Evolutionary conservation across 2,329 filamentous ascomycete species (phyloP), one percentile per base, ranked within the genome.

Genomic region (Penicillium digitatum): DNA sequence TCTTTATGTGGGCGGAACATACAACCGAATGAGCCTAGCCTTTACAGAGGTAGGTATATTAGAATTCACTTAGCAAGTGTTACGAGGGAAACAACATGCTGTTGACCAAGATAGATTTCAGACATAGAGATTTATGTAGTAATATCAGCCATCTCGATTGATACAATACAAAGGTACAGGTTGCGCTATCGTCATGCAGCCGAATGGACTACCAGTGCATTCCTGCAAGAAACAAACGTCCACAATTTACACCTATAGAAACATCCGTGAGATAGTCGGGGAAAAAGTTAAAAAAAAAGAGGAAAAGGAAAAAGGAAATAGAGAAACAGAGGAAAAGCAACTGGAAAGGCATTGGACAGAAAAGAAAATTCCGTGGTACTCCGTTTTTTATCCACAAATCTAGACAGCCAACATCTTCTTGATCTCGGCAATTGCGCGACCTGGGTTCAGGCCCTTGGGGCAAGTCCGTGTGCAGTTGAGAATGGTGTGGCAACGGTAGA

Each of bases 401-500:
- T 69, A 69, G 44, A 67, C 55, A 54, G 92, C 85, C 89, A 97
- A 88, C 79, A 87, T 84, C 88, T 96, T 96, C 89, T 97, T 97
- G 76, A 96, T 96, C 82, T 96, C 89, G 50, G 92, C 92, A 79
- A 99, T 95, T 18, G 94, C 94, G 73, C 90, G 82, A 62, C 90
- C 94, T 20, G 94, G 94, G 82, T 99, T 99, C 67, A 99, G 78
- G 43, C 94, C 94, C 89, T 99, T 99, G 72, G 94, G 94, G 78
- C 94, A 99, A 53, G 93, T 96, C 76, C 90, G 83, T 65, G 92
- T 93, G 86, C 93, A 99, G 84, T 99, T 99, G 68, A 99, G 85
- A 73, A 99, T 99, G 62, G 94, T 99, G 82, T 99, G 94, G 83
- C 94, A 99, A 71, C 94, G 85, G 84, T 99, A 99, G 76, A 99